phyloP scores from a whole-genome alignment of 2,329 filamentous ascomycete genomes.

The Didymella glomerata region DNA sequence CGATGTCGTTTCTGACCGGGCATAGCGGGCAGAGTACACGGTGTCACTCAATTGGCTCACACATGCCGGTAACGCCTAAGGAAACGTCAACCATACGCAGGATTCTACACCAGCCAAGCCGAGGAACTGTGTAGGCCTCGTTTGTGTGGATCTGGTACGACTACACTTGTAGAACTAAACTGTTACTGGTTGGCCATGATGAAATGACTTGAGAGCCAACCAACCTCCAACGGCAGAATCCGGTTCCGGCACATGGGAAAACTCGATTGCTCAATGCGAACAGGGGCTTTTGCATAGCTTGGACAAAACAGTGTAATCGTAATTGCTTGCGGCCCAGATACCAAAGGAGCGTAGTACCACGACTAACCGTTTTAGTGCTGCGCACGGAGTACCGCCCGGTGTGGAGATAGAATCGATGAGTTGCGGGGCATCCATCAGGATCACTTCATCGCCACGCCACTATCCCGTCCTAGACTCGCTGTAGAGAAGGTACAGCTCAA shows the following conservation, averaged over 20 bases:
- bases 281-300: conserved; percentile 38
- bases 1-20: conserved; percentile 26
- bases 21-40: conserved; percentile 28
- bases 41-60: conserved; percentile 34
- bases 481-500: conserved; percentile 14
- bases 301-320: conserved; percentile 30
- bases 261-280: conserved; percentile 29
- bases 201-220: conserved; percentile 39
- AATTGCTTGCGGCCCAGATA: conserved; percentile 28
- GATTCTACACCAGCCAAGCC: conserved; percentile 31
- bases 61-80: conserved; percentile 25
- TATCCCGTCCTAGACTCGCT: conserved; percentile 7
- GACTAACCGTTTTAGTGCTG: conserved; percentile 27
- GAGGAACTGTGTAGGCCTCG: conserved; percentile 32
- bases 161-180: conserved; percentile 33
- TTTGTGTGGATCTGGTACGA: conserved; percentile 33
- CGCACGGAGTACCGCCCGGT: conserved; percentile 28
- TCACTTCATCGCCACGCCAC: conserved; percentile 28
- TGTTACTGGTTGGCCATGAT: conserved; percentile 44
- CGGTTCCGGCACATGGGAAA: conserved; percentile 33
- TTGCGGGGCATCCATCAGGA: conserved; percentile 31
- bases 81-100: conserved; percentile 43
- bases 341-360: conserved; percentile 31
- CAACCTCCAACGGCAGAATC: conserved; percentile 24
- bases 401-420: conserved; percentile 21